Percentiles rank a stretch among this genome's conserved stretches.
These are phyloP conservation scores for Phialophora chinensis DNA, from an alignment of 2,329 filamentous ascomycete species.

Conservation along the genomic window DNA sequence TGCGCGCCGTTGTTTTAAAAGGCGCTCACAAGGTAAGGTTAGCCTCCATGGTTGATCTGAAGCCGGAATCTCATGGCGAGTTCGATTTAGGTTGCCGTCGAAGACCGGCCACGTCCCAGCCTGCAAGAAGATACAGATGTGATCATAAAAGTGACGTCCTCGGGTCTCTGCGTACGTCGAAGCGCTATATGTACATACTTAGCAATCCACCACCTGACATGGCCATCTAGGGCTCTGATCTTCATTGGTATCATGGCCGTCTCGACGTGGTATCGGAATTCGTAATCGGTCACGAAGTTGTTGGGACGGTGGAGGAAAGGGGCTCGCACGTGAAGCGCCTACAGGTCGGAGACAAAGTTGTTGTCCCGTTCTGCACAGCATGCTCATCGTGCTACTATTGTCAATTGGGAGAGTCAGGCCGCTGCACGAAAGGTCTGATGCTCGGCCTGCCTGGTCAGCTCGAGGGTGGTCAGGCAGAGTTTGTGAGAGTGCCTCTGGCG, in stretches of 20 bases:
- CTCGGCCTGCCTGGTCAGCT: constrained; percentile 51
- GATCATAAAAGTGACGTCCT: constrained; percentile 48
- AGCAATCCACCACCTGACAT: too few relatives aligned
- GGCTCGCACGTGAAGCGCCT: constrained; percentile 55
- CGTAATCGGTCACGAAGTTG: constrained; percentile 63
- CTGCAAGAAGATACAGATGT: constrained; percentile 54
- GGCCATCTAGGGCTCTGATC: constrained; percentile 22
- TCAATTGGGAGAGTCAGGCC: constrained; percentile 56
- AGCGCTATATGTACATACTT: too few relatives aligned
- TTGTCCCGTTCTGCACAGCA: constrained; percentile 58
- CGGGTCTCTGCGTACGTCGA: constrained; percentile 19
- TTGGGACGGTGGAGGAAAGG: constrained; percentile 54
- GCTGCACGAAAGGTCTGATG: constrained; percentile 56
- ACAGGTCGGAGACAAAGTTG: constrained; percentile 57
- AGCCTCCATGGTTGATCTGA: background rate
- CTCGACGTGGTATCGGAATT: constrained; percentile 53
- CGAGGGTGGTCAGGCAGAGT: constrained; percentile 63
- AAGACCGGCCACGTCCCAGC: constrained; percentile 51
- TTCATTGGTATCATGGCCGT: constrained; percentile 60
- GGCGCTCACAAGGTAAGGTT: constrained; percentile 1
- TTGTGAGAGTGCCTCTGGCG: constrained; percentile 59
- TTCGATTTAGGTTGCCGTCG: constrained; percentile 43
- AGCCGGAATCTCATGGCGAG: background rate
- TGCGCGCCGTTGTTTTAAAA: constrained; percentile 19
- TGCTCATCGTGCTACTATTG: constrained; percentile 61